A percentile compares a stretch with the other conserved stretches of the same genome.
Conservation (phyloP, 257 asterid species). For the Solanum chaucha region DNA sequence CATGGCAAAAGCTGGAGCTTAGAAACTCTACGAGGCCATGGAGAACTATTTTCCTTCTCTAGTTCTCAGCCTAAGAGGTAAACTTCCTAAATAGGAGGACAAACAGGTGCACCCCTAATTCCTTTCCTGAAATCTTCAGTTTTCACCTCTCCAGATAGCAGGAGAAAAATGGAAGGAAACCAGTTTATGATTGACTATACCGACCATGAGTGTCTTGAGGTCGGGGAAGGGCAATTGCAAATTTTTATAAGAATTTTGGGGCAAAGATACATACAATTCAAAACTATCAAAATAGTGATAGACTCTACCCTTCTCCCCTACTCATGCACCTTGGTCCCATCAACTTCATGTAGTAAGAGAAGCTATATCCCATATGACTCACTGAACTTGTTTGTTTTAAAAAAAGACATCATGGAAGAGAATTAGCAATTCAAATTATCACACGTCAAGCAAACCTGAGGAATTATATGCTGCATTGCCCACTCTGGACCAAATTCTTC, state of each 20-base stretch:
- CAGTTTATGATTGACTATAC: background rate
- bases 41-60: background rate
- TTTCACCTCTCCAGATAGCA: background rate
- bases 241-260: background rate
- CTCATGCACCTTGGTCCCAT: background rate
- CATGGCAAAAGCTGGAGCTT: background rate
- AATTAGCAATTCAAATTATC: background rate
- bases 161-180: background rate
- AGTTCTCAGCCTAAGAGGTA: background rate
- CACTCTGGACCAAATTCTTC: conserved; percentile 59
- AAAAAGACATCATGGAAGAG: background rate
- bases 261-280: background rate
- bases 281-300: background rate
- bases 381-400: background rate
- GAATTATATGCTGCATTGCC: conserved; percentile 60
- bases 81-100: background rate
- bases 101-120: background rate
- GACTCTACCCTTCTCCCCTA: background rate
- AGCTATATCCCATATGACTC: background rate
- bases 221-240: background rate
- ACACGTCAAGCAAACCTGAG: conserved; percentile 32
- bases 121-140: background rate
- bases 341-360: background rate
- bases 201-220: background rate
- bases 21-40: background rate